Conservation (phyloP, 495 filamentous ascomycete species). For the Hypoxylon fuscum region DNA sequence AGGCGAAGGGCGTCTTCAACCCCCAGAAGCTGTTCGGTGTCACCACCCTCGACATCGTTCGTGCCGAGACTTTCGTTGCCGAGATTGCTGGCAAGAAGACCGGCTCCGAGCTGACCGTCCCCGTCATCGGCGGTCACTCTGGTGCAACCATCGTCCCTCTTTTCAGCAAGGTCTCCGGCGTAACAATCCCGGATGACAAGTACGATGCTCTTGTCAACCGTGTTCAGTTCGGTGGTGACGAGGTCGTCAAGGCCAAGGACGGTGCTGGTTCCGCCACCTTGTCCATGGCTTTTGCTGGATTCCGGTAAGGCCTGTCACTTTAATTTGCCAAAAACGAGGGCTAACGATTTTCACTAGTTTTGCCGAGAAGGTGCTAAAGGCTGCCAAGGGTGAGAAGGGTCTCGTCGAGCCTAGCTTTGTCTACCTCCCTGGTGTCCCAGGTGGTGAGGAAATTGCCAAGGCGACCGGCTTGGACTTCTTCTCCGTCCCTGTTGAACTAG, state of each 20-base stretch:
- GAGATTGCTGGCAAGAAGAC: conserved; percentile 82
- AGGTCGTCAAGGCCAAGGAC: conserved; percentile 98
- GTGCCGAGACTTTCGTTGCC: conserved; percentile 95
- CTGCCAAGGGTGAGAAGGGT: conserved; percentile 83
- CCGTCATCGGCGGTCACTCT: conserved; percentile 96
- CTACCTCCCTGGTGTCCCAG: conserved; percentile 88
- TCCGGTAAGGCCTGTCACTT: conserved; percentile 65
- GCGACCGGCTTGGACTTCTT: conserved; percentile 90
- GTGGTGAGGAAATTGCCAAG: conserved; percentile 84
- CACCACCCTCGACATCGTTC: conserved; percentile 96
- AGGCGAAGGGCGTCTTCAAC: conserved; percentile 91
- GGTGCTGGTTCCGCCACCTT: conserved; percentile 94
- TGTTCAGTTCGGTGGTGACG: conserved; percentile 97
- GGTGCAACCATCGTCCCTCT: conserved; percentile 98
- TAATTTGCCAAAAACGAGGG: not conserved
- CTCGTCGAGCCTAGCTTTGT: conserved; percentile 94
- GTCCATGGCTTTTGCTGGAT: conserved; percentile 97
- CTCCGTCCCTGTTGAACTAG: conserved; percentile 93
- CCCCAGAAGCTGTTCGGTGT: conserved; percentile 95
- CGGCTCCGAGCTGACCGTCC: conserved; percentile 81
- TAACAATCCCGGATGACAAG: conserved; percentile 85
- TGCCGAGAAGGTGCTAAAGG: conserved; percentile 91
- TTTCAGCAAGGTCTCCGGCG: conserved; percentile 84
- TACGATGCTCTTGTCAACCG: conserved; percentile 87
- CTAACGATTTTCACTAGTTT: conserved; percentile 67